Conservation (phyloP, 2,329 filamentous ascomycete genomes). For the Fusarium sp. region DNA sequence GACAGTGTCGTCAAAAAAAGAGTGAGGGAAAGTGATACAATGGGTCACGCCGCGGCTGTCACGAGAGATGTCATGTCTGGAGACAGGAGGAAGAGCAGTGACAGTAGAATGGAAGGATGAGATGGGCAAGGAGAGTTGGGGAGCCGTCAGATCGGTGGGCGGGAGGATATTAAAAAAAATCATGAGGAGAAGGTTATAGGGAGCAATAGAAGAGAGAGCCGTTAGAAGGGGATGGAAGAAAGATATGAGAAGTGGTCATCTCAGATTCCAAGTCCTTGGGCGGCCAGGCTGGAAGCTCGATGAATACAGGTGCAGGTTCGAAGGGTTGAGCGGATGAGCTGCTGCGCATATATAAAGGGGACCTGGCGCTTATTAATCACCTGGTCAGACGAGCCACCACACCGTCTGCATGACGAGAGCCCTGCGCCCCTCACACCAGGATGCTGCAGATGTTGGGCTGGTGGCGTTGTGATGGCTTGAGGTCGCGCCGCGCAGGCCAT, state of each 20-base stretch:
- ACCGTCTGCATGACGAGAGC: not conserved
- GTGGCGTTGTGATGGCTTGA: not conserved
- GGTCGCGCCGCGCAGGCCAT: not conserved
- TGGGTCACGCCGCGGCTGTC: not conserved
- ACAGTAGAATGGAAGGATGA: not conserved
- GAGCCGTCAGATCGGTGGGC: not conserved
- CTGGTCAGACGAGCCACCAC: not conserved
- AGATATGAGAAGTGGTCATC: not conserved
- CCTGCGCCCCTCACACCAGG: not conserved
- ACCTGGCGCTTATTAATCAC: not conserved
- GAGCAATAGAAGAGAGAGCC: not conserved
- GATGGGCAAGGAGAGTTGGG: not conserved
- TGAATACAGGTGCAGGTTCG: not conserved
- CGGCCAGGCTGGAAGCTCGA: not conserved
- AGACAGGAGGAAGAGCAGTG: too few relatives aligned
- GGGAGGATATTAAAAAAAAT: not conserved
- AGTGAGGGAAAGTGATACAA: not conserved
- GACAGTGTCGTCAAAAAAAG: not conserved
- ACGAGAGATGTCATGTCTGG: not conserved
- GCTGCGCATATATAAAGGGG: not conserved
- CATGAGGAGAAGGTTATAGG: not conserved
- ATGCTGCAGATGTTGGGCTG: not conserved
- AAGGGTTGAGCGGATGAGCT: not conserved
- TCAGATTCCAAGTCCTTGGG: not conserved
- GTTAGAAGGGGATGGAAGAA: not conserved